Evolutionary conservation across 148 eudicot genomes (phyloP), one percentile per base, ranked within the genome.

Genomic region (Cornus suecica): DNA sequence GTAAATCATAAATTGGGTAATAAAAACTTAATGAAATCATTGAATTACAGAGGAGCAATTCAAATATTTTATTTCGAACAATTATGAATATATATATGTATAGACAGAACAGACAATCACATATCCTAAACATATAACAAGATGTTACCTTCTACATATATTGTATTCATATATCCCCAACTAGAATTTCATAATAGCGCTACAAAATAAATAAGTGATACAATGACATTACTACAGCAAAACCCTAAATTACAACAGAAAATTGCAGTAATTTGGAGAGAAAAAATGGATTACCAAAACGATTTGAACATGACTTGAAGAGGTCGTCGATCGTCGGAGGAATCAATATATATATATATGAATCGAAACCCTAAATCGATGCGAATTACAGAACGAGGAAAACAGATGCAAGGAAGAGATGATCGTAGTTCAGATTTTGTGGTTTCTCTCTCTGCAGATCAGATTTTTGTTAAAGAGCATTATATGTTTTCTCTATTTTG

Each of bases 231-330:
- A 73, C 31, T 37, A 25, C 27, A 8, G 45, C 5, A 11, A 20
- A 64, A 42, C 60, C 69, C 37, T 41, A 65, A 27, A 20, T 23
- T 1, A 16, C n/a, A 45, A 63, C 34, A 26, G 5, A 60, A 20
- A 4, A 11, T n/a, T 14, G 16, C 37, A 18, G 2, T 16, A 5
- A 34, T 15, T 10, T 23, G 2, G 69, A 29, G 60, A 48, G 20
- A 65, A 58, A 63, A 27, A 51, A 4, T n/a, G n/a, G n/a, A n/a
- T 73, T 73, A 73, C 76, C 76, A 73, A 68, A 73, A 73, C 13
- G 69, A 63, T 56, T 73, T 73, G 76, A 73, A 73, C 76, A 73
- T 73, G 76, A 73, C 76, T 63, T 31, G 14, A 32, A 22, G 70
- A 42, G 61, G 52, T 32, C 30, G 66, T 2, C 24, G n/a, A 23